Evolutionary conservation across 2,329 filamentous ascomycete species (phyloP).

Genomic region (Diaporthe vexans): DNA sequence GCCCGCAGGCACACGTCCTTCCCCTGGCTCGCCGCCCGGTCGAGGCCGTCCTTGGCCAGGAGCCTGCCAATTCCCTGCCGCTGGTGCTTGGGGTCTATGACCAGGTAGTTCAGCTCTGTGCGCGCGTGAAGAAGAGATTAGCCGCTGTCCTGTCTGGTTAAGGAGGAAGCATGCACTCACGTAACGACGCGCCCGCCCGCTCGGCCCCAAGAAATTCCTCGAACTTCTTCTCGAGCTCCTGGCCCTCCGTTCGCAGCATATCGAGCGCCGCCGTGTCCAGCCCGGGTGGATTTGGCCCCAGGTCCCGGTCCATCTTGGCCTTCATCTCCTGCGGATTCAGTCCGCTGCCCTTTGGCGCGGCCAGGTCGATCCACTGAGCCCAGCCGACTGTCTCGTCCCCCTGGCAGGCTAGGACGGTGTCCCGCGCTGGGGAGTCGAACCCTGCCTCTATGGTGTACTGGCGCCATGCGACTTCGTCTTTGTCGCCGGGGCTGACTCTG

Average conservation of each 20-base stretch:
- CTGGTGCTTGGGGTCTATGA: slow-evolving; percentile 46
- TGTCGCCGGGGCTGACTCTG: slow-evolving; percentile 2
- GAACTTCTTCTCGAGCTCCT: slow-evolving; percentile 8
- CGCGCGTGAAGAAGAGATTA: not conserved
- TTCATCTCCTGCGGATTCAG: not conserved
- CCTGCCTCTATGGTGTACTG: slow-evolving; percentile 1
- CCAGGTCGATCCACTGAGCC: slow-evolving; percentile 36
- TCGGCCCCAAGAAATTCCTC: not conserved
- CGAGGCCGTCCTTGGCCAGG: slow-evolving; percentile 45
- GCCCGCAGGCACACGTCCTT: slow-evolving; percentile 44
- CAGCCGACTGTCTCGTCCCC: slow-evolving; percentile 27
- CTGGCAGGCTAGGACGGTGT: slow-evolving; percentile 18
- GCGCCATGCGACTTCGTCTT: slow-evolving; percentile 32
- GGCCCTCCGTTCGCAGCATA: not conserved
- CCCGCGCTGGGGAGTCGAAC: not conserved
- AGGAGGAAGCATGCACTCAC: not conserved
- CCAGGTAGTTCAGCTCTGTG: slow-evolving; percentile 45
- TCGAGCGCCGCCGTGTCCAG: slow-evolving; percentile 22
- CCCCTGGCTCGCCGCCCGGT: slow-evolving; percentile 41
- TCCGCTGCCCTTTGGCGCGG: not conserved
- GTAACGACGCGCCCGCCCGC: not conserved
- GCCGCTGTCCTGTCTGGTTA: not conserved
- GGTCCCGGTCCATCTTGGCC: slow-evolving; percentile 5
- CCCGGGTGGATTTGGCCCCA: slow-evolving; percentile 10
- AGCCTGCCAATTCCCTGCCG: slow-evolving; percentile 47